Percentiles rank a stretch among this genome's conserved stretches.
Evolutionary conservation across 768 basidiomycete species (phyloP).

Genomic region (Boletus tomentosulus): DNA sequence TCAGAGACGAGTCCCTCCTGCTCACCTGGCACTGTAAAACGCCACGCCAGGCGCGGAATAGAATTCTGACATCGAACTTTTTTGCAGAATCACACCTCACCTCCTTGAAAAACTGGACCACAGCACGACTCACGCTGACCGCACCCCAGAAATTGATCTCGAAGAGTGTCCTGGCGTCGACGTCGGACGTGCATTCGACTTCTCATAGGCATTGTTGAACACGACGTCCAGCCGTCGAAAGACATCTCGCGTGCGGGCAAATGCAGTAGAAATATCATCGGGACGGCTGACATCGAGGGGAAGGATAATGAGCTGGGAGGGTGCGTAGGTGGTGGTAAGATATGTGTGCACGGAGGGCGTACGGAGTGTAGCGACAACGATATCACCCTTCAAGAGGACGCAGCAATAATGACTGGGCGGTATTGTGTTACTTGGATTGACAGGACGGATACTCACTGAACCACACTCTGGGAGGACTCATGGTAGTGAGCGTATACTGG

Average conservation of each 20-base stretch:
- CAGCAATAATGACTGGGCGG: slow-evolving; percentile 26
- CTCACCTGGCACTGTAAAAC: slow-evolving; percentile 13
- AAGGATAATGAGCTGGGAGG: slow-evolving; percentile 32
- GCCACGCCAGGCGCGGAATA: slow-evolving; percentile 2
- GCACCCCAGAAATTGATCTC: slow-evolving; percentile 22
- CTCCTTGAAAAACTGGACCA: slow-evolving; percentile 32
- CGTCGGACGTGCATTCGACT: slow-evolving; percentile 31
- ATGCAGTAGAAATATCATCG: slow-evolving; percentile 32
- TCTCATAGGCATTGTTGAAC: slow-evolving; percentile 36
- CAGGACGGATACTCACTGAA: background rate
- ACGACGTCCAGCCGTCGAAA: slow-evolving; percentile 43
- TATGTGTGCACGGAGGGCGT: slow-evolving; percentile 29
- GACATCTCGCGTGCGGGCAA: slow-evolving; percentile 25
- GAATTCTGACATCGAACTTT: slow-evolving; percentile 8
- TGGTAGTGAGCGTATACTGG: background rate
- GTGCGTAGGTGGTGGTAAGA: slow-evolving; percentile 22
- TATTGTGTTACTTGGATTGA: background rate
- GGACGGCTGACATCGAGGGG: slow-evolving; percentile 36
- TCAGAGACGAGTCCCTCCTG: background rate
- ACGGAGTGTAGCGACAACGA: slow-evolving; percentile 40
- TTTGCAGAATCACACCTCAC: slow-evolving; percentile 23
- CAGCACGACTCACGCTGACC: slow-evolving; percentile 19
- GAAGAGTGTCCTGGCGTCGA: slow-evolving; percentile 30
- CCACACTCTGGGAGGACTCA: slow-evolving; percentile 7
- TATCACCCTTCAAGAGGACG: slow-evolving; percentile 32